phyloP scores from a whole-genome alignment of 2,329 filamentous ascomycete genomes.

The Orbilia blumenaviensis region DNA sequence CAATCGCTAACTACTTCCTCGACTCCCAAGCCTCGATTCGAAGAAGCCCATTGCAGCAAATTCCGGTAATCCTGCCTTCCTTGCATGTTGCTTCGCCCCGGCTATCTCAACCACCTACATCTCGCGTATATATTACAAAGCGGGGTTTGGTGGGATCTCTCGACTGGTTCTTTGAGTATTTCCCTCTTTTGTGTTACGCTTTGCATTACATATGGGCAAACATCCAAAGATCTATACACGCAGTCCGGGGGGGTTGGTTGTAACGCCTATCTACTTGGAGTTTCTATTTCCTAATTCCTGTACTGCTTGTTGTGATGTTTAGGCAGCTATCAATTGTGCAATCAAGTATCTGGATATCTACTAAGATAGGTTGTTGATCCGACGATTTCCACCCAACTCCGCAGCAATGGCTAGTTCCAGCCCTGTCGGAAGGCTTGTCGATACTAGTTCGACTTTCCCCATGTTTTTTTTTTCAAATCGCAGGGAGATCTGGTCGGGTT shows the following conservation, averaged over 20 bases:
- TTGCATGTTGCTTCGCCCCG: neutral
- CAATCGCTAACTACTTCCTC: constrained; percentile 6
- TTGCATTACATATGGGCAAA: constrained; percentile 48
- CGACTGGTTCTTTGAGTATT: neutral
- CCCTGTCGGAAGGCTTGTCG: neutral
- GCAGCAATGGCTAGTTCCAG: neutral
- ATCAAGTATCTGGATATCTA: constrained; percentile 11
- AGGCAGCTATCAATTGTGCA: constrained; percentile 33
- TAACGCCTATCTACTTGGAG: constrained; percentile 2
- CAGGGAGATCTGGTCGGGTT: constrained; percentile 1
- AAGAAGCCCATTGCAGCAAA: constrained; percentile 3
- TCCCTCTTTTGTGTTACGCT: constrained; percentile 1
- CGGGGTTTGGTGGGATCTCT: constrained; percentile 17
- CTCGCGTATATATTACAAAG: constrained; percentile 26
- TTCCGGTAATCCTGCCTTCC: constrained; percentile 1
- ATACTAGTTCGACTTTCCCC: constrained; percentile 12
- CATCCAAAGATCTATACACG: constrained; percentile 15
- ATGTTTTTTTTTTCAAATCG: constrained; percentile 20
- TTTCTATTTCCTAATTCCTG: constrained; percentile 6
- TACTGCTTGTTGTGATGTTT: neutral
- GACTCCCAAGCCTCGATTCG: constrained; percentile 24
- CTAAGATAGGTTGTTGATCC: constrained; percentile 2
- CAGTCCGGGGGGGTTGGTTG: neutral
- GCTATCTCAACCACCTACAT: constrained; percentile 12
- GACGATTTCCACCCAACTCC: constrained; percentile 4